Base-by-base conservation (phyloP, 805 yeast genomes). In the Ogataea saltuana region DNA sequence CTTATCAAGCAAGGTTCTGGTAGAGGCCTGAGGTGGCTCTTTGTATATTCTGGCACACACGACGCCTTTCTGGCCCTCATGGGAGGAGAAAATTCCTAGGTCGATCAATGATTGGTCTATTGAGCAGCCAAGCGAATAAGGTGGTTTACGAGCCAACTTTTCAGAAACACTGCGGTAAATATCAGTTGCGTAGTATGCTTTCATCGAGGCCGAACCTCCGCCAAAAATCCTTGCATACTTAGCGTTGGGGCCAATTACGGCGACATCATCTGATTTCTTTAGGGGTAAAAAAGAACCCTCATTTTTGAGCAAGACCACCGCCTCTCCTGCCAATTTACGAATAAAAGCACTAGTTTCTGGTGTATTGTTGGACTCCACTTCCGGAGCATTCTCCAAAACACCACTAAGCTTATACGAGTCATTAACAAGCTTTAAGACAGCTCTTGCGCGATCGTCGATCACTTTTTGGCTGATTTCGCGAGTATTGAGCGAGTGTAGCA, bases 191-290 rank as follows among this genome's bases (percentile, higher is more conserved):
- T 54, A 53, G 39, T 57, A 52, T 11, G 67, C 59, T 13, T 29
- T 43, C 32, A 55, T 30, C 5, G 78, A 64, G 28, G 84, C 83
- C 18, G 83, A 78, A 4, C 85, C 85, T 49, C 85, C 85, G 45
- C 85, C 85, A 17, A 78, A 72, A 48, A 67, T 73, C 29, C 72
- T 69, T 4, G 78, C 65, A 33, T 56, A 59, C 48, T 68, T 74
- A 16, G 78, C 83, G 48, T 75, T 77, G 26, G 83, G 83, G 19
- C 86, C 87, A 55, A 81, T 75, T n/a, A 81, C 73, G 1, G 80
- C 79, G 33, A 73, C 65, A 2, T 54, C 61, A 22, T 70, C 71
- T 5, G 52, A 44, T 46, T 66, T 71, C 26, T 64, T 53, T 38
- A 81, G 65, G 2, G 86, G 86, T 4, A 58, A 81, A 3, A 58